Evolutionary conservation across 768 basidiomycete genomes (phyloP).

Genomic region (Kwoniella dendrophila): DNA sequence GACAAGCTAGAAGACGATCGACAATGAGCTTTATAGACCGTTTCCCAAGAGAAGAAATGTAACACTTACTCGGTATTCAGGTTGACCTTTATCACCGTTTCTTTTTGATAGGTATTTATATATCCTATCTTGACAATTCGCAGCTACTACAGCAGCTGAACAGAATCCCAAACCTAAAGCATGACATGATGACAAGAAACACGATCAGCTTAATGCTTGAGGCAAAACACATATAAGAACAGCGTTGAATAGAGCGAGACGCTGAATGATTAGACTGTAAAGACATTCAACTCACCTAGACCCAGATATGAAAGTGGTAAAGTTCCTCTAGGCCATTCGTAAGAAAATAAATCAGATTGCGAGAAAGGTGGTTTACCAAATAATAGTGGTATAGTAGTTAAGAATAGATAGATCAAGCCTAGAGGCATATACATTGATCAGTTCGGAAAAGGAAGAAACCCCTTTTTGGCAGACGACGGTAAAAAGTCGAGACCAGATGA

Average conservation of each 20-base stretch:
- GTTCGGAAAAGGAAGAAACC: background rate
- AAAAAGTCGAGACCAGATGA: background rate
- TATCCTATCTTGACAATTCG: slow-evolving; percentile 45
- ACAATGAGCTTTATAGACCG: too few species aligned
- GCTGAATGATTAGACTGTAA: background rate
- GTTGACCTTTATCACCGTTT: slow-evolving; percentile 44
- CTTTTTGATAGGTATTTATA: slow-evolving; percentile 40
- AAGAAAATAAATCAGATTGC: slow-evolving; percentile 35
- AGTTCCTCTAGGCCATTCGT: slow-evolving; percentile 38
- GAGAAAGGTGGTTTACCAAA: slow-evolving; percentile 45
- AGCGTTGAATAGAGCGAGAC: too few species aligned
- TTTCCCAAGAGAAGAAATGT: too few species aligned
- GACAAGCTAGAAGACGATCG: slow-evolving; percentile 33
- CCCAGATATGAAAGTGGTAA: slow-evolving; percentile 46
- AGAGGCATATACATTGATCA: slow-evolving; percentile 1
- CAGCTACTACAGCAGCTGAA: slow-evolving; percentile 33
- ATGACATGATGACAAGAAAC: slow-evolving; percentile 6
- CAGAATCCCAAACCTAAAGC: slow-evolving; percentile 44
- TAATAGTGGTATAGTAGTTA: slow-evolving; percentile 44
- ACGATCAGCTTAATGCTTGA: background rate
- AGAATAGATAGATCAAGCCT: slow-evolving; percentile 49
- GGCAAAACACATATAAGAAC: too few species aligned
- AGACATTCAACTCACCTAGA: slow-evolving; percentile 34
- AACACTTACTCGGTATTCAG: slow-evolving; percentile 44
- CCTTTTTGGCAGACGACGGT: background rate